Evolutionary conservation across 2,329 filamentous ascomycete species (phyloP).

Genomic region (Cladosporium colombiae): DNA sequence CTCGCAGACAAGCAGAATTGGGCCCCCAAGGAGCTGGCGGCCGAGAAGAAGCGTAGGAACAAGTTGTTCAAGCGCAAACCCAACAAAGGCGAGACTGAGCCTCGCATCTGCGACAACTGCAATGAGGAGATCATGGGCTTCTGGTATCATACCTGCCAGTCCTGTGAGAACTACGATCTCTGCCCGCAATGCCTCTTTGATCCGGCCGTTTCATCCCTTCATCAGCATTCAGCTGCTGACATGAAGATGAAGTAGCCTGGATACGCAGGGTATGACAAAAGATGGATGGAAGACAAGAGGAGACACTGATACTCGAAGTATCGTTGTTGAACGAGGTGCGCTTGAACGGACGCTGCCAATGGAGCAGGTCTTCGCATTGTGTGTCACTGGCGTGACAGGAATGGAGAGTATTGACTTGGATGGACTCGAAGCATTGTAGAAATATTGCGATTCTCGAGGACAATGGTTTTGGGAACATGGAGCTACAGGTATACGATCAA

Average conservation of each 20-base stretch:
- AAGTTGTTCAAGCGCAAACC: neutral
- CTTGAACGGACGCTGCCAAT: neutral
- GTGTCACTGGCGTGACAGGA: neutral
- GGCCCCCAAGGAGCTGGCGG: neutral
- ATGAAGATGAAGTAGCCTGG: neutral
- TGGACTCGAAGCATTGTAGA: neutral
- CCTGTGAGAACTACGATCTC: conserved; percentile 2
- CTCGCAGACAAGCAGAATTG: neutral
- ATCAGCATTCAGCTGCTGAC: neutral
- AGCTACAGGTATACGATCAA: neutral
- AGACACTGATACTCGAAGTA: neutral
- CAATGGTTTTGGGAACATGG: neutral
- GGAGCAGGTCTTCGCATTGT: neutral
- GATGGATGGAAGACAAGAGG: neutral
- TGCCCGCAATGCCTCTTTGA: neutral
- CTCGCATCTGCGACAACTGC: neutral
- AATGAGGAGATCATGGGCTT: too few species aligned
- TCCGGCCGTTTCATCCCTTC: neutral
- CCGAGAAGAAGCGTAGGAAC: neutral
- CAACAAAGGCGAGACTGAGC: neutral
- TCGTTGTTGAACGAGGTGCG: neutral
- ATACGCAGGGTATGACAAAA: neutral
- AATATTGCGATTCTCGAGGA: neutral
- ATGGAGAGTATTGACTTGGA: neutral
- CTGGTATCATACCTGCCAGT: neutral